phyloP scores from a whole-genome alignment of 352 stramenopile species.

The Globisporangium paroecandrum region DNA sequence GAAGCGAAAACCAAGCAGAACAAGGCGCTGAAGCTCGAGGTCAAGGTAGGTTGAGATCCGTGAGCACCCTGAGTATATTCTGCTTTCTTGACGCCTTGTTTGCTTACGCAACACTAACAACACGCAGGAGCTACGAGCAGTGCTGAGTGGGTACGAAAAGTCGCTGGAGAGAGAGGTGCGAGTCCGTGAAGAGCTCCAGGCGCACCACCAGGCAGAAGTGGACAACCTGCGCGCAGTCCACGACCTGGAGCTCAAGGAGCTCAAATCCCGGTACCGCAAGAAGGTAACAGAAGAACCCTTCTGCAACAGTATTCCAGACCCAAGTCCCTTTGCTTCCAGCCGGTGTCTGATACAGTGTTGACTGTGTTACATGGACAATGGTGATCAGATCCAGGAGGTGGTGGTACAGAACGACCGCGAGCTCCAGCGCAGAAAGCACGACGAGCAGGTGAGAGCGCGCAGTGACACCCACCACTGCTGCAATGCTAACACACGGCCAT shows the following conservation, averaged over 20 bases:
- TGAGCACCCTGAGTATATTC: neutral
- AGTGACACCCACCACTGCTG: neutral
- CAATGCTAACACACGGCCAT: neutral
- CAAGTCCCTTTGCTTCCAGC: neutral
- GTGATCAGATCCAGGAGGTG: conserved; percentile 23
- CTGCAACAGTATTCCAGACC: neutral
- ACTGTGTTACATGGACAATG: neutral
- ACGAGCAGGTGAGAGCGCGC: conserved; percentile 20
- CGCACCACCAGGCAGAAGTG: conserved; percentile 40
- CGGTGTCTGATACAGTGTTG: neutral
- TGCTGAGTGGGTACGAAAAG: conserved; percentile 40
- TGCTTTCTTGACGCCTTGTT: neutral
- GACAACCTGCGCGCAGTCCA: conserved; percentile 45
- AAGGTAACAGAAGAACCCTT: conserved; percentile 23
- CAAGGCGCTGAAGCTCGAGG: conserved; percentile 29
- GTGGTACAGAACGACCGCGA: conserved; percentile 43
- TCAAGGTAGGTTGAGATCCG: conserved; percentile 33
- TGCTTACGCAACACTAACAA: neutral
- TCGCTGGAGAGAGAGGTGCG: conserved; percentile 33
- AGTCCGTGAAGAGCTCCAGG: conserved; percentile 26
- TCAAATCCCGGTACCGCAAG: conserved; percentile 46
- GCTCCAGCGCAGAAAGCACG: conserved; percentile 32
- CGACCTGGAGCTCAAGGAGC: conserved; percentile 42
- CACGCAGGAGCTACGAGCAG: conserved; percentile 37
- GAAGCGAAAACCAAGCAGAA: conserved; percentile 30